Conservation (phyloP, 2,329 filamentous ascomycete species). For the Colletotrichum incanum region DNA sequence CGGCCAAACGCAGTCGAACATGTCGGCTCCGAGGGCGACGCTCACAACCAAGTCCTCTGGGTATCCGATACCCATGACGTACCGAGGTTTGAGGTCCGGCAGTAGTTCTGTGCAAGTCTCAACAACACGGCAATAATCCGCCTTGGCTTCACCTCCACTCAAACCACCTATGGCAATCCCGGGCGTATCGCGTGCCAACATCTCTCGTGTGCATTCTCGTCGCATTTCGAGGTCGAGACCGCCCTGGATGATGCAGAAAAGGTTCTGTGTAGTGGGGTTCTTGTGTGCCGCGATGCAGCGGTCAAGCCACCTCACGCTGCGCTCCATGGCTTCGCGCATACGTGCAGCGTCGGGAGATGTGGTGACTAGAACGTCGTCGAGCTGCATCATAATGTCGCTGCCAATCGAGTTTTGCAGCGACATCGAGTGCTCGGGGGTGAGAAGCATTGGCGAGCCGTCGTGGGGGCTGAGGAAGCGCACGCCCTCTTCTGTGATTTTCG, state of each 20-base stretch:
- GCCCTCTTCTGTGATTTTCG: conserved; percentile 94
- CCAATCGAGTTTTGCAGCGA: conserved; percentile 96
- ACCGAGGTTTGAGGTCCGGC: conserved; percentile 93
- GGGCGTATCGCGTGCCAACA: conserved; percentile 92
- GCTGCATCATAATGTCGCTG: conserved; percentile 99
- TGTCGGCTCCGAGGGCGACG: conserved; percentile 94
- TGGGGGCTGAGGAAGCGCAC: conserved; percentile 97
- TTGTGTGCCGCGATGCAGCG: conserved; percentile 92
- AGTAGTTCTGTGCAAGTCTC: conserved; percentile 87
- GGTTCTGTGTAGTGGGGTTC: conserved; percentile 86
- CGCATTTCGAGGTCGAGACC: conserved; percentile 92
- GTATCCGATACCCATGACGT: conserved; percentile 99
- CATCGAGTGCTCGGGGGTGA: conserved; percentile 98
- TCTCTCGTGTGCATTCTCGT: conserved; percentile 84
- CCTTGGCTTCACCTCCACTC: conserved; percentile 95
- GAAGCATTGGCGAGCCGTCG: conserved; percentile 94
- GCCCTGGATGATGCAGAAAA: conserved; percentile 99
- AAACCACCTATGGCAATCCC: conserved; percentile 97
- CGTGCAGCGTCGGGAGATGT: conserved; percentile 90
- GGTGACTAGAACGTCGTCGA: conserved; percentile 97
- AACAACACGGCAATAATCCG: conserved; percentile 92
- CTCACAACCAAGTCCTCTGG: conserved; percentile 96
- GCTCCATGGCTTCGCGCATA: conserved; percentile 95
- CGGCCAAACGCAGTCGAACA: conserved; percentile 99
- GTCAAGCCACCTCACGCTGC: conserved; percentile 95